A percentile compares a stretch with the other conserved stretches of the same genome.
phyloP scores from a whole-genome alignment of 371 early-diverging fungal species.

The Mucor ambiguus region DNA sequence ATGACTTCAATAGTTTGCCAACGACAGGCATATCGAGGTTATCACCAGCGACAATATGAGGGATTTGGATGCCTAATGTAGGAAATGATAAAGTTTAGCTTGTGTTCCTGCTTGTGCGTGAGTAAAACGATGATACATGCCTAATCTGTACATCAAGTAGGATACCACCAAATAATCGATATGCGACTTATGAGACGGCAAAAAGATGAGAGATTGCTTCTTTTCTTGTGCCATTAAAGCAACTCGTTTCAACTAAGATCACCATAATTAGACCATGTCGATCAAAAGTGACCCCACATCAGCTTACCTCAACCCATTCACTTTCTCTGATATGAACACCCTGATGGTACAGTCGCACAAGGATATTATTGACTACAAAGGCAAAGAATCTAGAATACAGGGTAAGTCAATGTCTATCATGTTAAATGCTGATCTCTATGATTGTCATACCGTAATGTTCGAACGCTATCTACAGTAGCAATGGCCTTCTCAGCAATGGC shows the following conservation, averaged over 20 bases:
- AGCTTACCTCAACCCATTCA: conserved; percentile 76
- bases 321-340: conserved; percentile 84
- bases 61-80: conserved; percentile 66
- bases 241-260: conserved; percentile 55
- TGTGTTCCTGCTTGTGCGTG: background rate
- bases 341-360: conserved; percentile 81
- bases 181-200: conserved; percentile 91
- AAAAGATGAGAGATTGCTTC: conserved; percentile 74
- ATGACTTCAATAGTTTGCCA: conserved; percentile 68
- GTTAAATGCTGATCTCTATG: background rate
- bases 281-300: conserved; percentile 46
- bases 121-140: conserved; percentile 20
- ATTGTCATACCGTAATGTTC: conserved; percentile 57
- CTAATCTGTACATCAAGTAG: conserved; percentile 83
- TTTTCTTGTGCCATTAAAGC: conserved; percentile 71
- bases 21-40: conserved; percentile 84
- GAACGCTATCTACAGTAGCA: conserved; percentile 67
- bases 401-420: background rate
- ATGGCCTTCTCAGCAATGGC: conserved; percentile 71
- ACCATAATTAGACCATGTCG: background rate
- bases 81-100: background rate
- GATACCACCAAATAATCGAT: conserved; percentile 88
- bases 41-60: conserved; percentile 90
- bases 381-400: conserved; percentile 59
- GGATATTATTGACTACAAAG: conserved; percentile 73